phyloP scores from a whole-genome alignment of 208 protist genomes.

The Trypanosoma mega region DNA sequence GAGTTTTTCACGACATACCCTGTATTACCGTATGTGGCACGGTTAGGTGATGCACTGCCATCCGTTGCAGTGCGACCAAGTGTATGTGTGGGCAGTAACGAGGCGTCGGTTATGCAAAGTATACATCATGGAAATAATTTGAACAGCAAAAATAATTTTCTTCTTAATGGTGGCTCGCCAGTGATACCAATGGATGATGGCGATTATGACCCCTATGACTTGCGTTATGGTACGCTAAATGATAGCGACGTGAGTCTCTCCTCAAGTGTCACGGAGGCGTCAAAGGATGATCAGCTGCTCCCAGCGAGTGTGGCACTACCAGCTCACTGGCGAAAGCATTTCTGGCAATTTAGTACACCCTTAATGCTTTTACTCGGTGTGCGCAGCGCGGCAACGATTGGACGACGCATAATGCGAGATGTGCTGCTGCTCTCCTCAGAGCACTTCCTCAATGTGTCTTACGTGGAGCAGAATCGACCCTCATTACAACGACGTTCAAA shows the following conservation, averaged over 20 bases:
- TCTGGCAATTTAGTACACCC: slow-evolving; percentile 55
- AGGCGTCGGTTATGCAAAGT: no score
- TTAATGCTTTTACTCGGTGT: slow-evolving; percentile 74
- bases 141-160: slow-evolving; percentile 1
- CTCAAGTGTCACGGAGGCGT: not conserved
- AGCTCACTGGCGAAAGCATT: slow-evolving; percentile 43
- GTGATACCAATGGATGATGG: not conserved
- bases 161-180: not conserved
- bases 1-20: slow-evolving; percentile 14
- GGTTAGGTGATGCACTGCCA: slow-evolving; percentile 17
- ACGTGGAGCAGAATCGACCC: slow-evolving; percentile 60
- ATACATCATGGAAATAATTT: not conserved
- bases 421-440: slow-evolving; percentile 67
- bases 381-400: slow-evolving; percentile 60
- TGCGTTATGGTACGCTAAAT: not conserved
- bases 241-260: slow-evolving; percentile 15
- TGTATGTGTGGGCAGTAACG: no score
- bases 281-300: not conserved
- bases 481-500: slow-evolving; percentile 51
- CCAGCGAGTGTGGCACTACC: slow-evolving; percentile 55
- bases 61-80: not conserved
- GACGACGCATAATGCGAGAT: slow-evolving; percentile 74
- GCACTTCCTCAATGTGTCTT: slow-evolving; percentile 44
- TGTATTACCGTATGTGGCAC: slow-evolving; percentile 19
- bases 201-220: not conserved